These are phyloP conservation scores for Colletotrichum sp. DNA, from an alignment of 2,329 filamentous ascomycete genomes.

Conservation along the genomic window DNA sequence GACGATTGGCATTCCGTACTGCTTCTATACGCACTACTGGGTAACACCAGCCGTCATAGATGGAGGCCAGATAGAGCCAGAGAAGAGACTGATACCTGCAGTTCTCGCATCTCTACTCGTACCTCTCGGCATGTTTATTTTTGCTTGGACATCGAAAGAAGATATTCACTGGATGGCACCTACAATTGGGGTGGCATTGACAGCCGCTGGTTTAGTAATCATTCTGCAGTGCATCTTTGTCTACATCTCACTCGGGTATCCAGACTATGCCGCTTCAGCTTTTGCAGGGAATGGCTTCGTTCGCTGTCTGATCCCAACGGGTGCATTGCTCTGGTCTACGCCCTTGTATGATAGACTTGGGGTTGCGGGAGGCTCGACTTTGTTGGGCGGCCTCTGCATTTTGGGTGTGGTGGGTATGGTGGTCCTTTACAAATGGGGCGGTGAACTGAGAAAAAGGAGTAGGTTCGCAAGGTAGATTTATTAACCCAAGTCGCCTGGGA, in stretches of 20 bases:
- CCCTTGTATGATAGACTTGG: no score
- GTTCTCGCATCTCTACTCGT: slow-evolving; percentile 38
- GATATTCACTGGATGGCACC: slow-evolving; percentile 34
- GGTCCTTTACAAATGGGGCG: no score
- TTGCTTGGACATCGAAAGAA: slow-evolving; percentile 37
- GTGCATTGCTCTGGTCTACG: no score
- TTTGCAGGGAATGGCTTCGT: no score
- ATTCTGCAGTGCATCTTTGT: slow-evolving; percentile 36
- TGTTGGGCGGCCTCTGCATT: no score
- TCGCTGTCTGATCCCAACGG: no score
- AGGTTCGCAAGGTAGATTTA: no score
- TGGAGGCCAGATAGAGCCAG: not conserved
- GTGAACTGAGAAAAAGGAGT: no score
- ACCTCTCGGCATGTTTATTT: slow-evolving; percentile 44
- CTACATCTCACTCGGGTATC: slow-evolving; percentile 31
- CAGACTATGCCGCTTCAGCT: no score
- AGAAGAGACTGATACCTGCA: slow-evolving; percentile 35
- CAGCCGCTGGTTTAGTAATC: slow-evolving; percentile 34
- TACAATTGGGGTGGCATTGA: slow-evolving; percentile 42
- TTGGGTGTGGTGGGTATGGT: no score
- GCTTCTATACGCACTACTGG: slow-evolving; percentile 36
- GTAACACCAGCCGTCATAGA: not conserved
- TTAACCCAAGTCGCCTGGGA: no score
- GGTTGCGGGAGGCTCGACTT: no score
- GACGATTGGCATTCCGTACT: slow-evolving; percentile 39